Percentiles rank a stretch among this genome's conserved stretches.
These are phyloP conservation scores for Botrytis galanthina DNA, from an alignment of 2,329 filamentous ascomycete genomes.

Conservation along the genomic window DNA sequence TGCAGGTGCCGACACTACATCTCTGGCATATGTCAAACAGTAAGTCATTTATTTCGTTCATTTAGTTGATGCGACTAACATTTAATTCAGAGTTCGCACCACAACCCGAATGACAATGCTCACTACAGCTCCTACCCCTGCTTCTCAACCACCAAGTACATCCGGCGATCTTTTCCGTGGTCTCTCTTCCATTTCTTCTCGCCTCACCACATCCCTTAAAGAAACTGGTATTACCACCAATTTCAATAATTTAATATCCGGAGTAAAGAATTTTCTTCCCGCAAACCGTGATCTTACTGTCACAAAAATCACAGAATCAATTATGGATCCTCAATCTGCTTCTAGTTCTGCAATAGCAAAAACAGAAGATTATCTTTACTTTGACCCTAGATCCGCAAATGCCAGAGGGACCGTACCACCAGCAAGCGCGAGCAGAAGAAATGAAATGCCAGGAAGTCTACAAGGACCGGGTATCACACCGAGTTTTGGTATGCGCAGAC, in stretches of 20 bases:
- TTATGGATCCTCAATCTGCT: slow-evolving; percentile 93
- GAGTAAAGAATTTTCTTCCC: slow-evolving; percentile 97
- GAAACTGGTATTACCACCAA: slow-evolving; percentile 83
- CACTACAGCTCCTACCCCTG: slow-evolving; percentile 68
- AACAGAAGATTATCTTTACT: slow-evolving; percentile 96
- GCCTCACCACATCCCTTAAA: slow-evolving; percentile 90
- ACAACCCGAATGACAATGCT: slow-evolving; percentile 99
- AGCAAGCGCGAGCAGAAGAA: slow-evolving; percentile 58
- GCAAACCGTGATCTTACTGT: slow-evolving; percentile 92
- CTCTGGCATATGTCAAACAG: slow-evolving; percentile 84
- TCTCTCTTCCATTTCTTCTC: slow-evolving; percentile 87
- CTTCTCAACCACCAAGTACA: slow-evolving; percentile 55
- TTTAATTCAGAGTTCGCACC: slow-evolving; percentile 67
- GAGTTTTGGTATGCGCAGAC: slow-evolving; percentile 85
- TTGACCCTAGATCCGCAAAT: slow-evolving; percentile 90
- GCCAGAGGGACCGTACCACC: slow-evolving; percentile 89
- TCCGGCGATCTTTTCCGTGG: slow-evolving; percentile 81
- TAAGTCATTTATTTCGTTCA: slow-evolving; percentile 44
- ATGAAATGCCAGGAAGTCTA: slow-evolving; percentile 45
- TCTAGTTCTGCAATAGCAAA: slow-evolving; percentile 91
- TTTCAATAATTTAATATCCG: slow-evolving; percentile 90
- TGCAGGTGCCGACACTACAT: slow-evolving; percentile 72
- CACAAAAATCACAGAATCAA: slow-evolving; percentile 95
- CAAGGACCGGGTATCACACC: slow-evolving; percentile 66
- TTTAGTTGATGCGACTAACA: slow-evolving; percentile 15